A percentile compares a stretch with the other conserved stretches of the same genome.
Evolutionary conservation across 306 rosid species (phyloP).

Genomic region (Trifolium subterraneum): DNA sequence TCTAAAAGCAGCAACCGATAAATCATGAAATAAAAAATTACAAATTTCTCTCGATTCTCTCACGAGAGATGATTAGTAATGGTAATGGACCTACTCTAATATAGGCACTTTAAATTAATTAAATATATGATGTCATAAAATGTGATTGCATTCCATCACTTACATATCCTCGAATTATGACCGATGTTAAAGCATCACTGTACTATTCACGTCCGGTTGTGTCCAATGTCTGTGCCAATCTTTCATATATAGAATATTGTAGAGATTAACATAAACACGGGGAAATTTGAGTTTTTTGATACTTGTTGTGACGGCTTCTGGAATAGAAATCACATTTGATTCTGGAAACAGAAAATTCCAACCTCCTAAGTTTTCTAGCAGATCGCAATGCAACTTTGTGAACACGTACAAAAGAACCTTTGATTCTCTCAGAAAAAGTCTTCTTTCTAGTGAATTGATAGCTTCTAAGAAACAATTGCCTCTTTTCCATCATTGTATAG

Average conservation of each 20-base stretch:
- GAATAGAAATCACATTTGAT: slow-evolving; percentile 56
- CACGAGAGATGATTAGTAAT: neutral
- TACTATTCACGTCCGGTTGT: neutral
- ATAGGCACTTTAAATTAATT: too few relatives aligned
- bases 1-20: neutral
- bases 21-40: neutral
- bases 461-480: slow-evolving; percentile 82
- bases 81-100: neutral
- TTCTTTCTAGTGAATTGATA: slow-evolving; percentile 74
- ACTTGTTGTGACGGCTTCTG: slow-evolving; percentile 3
- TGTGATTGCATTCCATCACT: neutral
- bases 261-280: neutral
- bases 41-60: neutral
- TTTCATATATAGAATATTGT: neutral
- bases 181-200: too few relatives aligned
- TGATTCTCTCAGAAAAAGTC: slow-evolving; percentile 60
- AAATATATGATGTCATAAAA: too few relatives aligned
- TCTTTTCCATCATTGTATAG: slow-evolving; percentile 70
- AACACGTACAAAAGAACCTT: slow-evolving; percentile 58
- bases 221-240: neutral
- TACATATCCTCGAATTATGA: neutral
- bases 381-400: slow-evolving; percentile 58
- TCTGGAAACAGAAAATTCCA: slow-evolving; percentile 53
- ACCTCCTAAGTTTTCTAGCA: slow-evolving; percentile 46
- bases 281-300: neutral